Conservation (phyloP, 352 stramenopile species). For the Globisporangium splendens region DNA sequence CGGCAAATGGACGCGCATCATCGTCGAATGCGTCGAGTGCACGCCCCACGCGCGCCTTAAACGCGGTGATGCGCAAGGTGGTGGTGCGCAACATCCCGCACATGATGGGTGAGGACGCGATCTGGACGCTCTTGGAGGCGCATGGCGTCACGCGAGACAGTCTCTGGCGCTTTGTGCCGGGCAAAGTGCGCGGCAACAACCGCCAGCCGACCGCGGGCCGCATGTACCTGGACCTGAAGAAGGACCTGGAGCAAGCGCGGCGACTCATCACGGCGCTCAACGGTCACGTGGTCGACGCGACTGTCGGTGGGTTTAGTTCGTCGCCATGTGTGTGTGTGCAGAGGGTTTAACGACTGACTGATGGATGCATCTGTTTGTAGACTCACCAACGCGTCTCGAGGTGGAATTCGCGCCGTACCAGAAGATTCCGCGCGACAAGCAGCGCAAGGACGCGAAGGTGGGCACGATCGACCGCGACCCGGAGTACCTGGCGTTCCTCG, state of each 20-base stretch:
- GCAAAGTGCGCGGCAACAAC: slow-evolving; percentile 53
- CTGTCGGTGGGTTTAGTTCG: slow-evolving; percentile 24
- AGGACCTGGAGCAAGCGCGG: slow-evolving; percentile 43
- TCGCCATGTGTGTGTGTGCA: background rate
- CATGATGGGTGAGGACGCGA: slow-evolving; percentile 32
- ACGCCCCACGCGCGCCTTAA: slow-evolving; percentile 30
- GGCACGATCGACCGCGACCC: slow-evolving; percentile 70
- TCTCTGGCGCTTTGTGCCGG: slow-evolving; percentile 65
- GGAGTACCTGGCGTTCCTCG: slow-evolving; percentile 71
- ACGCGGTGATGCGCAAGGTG: slow-evolving; percentile 54
- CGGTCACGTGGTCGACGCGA: slow-evolving; percentile 31
- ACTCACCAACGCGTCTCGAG: slow-evolving; percentile 25
- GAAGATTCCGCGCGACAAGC: slow-evolving; percentile 78
- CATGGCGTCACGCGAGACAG: slow-evolving; percentile 33
- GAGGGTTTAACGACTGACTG: background rate
- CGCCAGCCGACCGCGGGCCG: slow-evolving; percentile 40
- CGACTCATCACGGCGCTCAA: slow-evolving; percentile 52
- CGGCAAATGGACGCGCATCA: background rate
- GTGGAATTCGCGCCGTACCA: slow-evolving; percentile 78
- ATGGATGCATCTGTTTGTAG: slow-evolving; percentile 1
- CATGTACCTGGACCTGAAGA: slow-evolving; percentile 76
- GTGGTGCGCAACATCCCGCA: slow-evolving; percentile 68
- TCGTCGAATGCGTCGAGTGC: slow-evolving; percentile 6
- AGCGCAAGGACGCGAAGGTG: slow-evolving; percentile 73
- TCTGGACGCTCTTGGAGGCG: slow-evolving; percentile 29